Base-by-base conservation (phyloP, 225 moss, liverwort and hornwort species). In the Sphagnum tenellum region DNA sequence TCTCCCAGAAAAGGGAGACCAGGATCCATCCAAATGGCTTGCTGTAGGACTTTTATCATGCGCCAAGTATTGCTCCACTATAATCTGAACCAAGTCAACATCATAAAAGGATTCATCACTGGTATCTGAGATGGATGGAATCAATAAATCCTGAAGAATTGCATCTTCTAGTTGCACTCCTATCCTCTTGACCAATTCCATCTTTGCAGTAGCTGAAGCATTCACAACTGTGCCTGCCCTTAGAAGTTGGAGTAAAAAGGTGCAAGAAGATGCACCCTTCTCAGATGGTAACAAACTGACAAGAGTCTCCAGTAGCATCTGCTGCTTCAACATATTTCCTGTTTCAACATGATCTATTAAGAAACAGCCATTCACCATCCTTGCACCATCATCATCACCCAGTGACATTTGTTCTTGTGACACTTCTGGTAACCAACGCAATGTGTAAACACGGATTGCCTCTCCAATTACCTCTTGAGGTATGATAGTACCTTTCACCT, bases 91-190 rank as follows among this genome's bases (percentile, higher is more conserved):
- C 66, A 88, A 49, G 64, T 94, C 86, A 49, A 90, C 86, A 54
- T 94, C 93, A 44, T 84, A 82, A 48, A 86, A 56, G 13, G 70
- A 63, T 5, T 90, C 86, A 29, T 29, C 29, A 64, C 62, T 69
- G 48, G 71, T 71, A 57, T 79, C 84, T 12, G 84, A 76, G 46
- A 81, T 71, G 70, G 88, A 86, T 3, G 93, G 93, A 49, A 94
- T 85, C 50, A 94, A 71, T 54, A 94, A 59, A 65, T 90, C 93
- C 44, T 77, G 82, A 48, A 94, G 70, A 3, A 77, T 51, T 48
- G 88, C 88, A 49, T 90, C 86, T 69, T 90, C 90, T 51, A 94
- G 73, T 73, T 90, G 90, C 66, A 78, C 57, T 50, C 90, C 93
- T 11, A 90, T 81, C 54, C 88, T 75, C 45, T 82, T 79, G 29